phyloP scores from a whole-genome alignment of 202 grass and related monocot species.

The Schoenoplectus tabernaemontani region DNA sequence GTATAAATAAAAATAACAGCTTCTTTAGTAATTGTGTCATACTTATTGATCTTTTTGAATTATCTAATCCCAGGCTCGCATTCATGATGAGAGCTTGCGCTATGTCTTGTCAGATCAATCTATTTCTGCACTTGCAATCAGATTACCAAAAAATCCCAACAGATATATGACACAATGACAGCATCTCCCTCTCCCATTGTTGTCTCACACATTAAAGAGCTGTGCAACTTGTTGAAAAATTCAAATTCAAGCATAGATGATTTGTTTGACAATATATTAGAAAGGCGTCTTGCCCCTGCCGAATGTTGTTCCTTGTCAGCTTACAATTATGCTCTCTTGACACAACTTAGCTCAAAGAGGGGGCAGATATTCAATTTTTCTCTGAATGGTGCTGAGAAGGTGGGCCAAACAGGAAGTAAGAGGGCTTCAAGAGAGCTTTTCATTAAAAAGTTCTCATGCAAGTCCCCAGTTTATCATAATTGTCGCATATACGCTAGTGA shows the following conservation, averaged over 20 bases:
- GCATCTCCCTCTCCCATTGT: conserved; percentile 60
- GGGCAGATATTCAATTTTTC: conserved; percentile 44
- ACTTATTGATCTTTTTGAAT: conserved; percentile 19
- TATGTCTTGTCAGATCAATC: conserved; percentile 82
- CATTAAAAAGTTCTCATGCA: conserved; percentile 96
- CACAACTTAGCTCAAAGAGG: conserved; percentile 63
- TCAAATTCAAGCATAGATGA: conserved; percentile 35
- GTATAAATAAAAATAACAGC: not conserved
- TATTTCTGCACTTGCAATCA: conserved; percentile 55
- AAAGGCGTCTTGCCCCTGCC: conserved; percentile 49
- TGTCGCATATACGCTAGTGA: conserved; percentile 96
- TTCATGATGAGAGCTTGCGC: conserved; percentile 94
- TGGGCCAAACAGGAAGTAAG: conserved; percentile 36
- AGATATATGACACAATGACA: conserved; percentile 60
- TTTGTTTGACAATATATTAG: conserved; percentile 55
- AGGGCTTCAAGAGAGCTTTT: conserved; percentile 72
- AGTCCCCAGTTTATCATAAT: conserved; percentile 94
- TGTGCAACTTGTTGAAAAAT: conserved; percentile 43
- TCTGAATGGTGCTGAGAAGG: conserved; percentile 44
- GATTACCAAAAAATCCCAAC: conserved; percentile 49
- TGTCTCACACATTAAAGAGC: conserved; percentile 60
- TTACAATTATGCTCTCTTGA: conserved; percentile 71
- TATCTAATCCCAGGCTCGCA: conserved; percentile 53
- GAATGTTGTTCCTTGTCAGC: conserved; percentile 57
- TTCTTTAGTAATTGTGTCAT: not conserved